Base-by-base conservation (phyloP, 1,284 basidiomycete genomes). In the Exsudoporus floridanus region DNA sequence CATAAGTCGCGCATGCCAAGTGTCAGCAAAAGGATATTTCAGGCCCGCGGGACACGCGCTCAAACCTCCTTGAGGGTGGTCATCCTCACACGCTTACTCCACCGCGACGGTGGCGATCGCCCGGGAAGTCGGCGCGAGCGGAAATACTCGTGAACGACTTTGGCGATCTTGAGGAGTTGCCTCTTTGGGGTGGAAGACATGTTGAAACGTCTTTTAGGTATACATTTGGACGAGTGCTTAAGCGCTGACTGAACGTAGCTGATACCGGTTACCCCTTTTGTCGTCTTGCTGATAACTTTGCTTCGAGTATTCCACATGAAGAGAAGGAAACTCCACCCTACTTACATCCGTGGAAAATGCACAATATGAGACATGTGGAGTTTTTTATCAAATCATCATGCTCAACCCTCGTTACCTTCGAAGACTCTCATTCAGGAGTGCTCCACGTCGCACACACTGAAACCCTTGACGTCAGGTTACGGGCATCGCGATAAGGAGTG, bases 391-490 rank as follows among this genome's bases (percentile, higher is more conserved):
- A 47, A 37, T 35, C 38, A 35, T 41, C 23, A n/a, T 7, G 18
- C 40, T 46, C 33, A 31, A 6, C 50, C 50, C 23, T 49, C 53
- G 49, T 51, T 60, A 57, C 50, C 30, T 27, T 51, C 37, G 14
- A 48, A 44, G 44, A 18, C 16, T 19, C 16, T 23, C n/a, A 5
- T 39, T 42, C 10, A 18, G 46, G 30, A 18, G 27, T 3, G 39
- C 49, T 49, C 53, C 58, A 27, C 44, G n/a, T 36, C 7, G 14
- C 19, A 44, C 42, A 30, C 23, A 46, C 41, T 40, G 28, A 25
- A 23, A 51, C 67, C 65, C 67, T 70, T 70, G 67, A 70, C 65
- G 65, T 67, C 65, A 69, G 50, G 30, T 18, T 21, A 19, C 18
- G 21, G 34, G 13, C n/a, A 40, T 42, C 38, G 18, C 40, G 50